phyloP scores from a whole-genome alignment of 768 basidiomycete species.

The Boletus pseudo-olivaceus region DNA sequence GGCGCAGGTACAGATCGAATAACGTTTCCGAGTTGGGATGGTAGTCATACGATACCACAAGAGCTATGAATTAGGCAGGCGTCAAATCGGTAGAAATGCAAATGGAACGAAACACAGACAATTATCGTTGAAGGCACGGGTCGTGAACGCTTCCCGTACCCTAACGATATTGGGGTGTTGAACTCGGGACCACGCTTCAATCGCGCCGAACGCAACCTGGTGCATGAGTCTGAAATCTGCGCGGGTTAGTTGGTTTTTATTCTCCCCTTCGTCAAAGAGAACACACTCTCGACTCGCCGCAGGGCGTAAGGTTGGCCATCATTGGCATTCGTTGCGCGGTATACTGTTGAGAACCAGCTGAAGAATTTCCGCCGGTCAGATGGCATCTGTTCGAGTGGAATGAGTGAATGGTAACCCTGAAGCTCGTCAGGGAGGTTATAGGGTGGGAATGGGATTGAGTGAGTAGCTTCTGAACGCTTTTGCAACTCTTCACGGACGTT shows the following conservation, averaged over 20 bases:
- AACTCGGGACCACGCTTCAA: slow-evolving; percentile 84
- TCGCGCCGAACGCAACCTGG: slow-evolving; percentile 73
- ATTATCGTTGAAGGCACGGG: slow-evolving; percentile 85
- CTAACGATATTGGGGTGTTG: slow-evolving; percentile 83
- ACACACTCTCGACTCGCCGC: slow-evolving; percentile 81
- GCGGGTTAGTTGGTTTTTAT: slow-evolving; percentile 2
- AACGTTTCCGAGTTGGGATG: slow-evolving; percentile 82
- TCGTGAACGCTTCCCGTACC: slow-evolving; percentile 92
- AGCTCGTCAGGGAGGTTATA: slow-evolving; percentile 78
- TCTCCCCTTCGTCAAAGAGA: not conserved
- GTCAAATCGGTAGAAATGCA: slow-evolving; percentile 9
- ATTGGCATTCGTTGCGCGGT: slow-evolving; percentile 70
- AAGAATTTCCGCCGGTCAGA: slow-evolving; percentile 69
- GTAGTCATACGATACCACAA: slow-evolving; percentile 90
- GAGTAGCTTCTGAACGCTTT: slow-evolving; percentile 42
- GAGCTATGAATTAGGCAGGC: slow-evolving; percentile 46
- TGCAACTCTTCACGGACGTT: slow-evolving; percentile 60
- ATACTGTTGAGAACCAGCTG: slow-evolving; percentile 81
- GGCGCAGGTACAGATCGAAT: slow-evolving; percentile 70
- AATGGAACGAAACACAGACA: slow-evolving; percentile 48
- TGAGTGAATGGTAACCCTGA: slow-evolving; percentile 85
- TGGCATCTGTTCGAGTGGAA: slow-evolving; percentile 63
- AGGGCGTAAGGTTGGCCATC: slow-evolving; percentile 80
- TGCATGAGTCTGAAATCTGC: slow-evolving; percentile 81
- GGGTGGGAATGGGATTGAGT: slow-evolving; percentile 38